These are phyloP conservation scores for Lichtheimia ramosa DNA, from an alignment of 371 early-diverging fungal species.

Conservation along the genomic window DNA sequence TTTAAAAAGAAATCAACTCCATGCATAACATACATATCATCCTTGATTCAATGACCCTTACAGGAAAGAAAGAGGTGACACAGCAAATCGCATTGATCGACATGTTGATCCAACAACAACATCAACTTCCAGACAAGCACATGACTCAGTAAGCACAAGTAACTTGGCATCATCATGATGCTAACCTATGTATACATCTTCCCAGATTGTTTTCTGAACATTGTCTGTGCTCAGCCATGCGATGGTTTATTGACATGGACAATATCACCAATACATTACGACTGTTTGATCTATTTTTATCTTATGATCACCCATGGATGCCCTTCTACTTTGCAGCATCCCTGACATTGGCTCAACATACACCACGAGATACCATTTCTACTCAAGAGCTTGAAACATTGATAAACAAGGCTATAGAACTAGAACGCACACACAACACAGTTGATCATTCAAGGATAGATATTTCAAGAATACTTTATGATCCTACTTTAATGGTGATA, in stretches of 20 bases:
- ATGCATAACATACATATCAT: background rate
- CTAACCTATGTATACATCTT: background rate
- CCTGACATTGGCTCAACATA: constrained; percentile 52
- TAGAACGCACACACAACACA: constrained; percentile 43
- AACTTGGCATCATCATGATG: background rate
- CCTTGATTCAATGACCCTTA: constrained; percentile 1
- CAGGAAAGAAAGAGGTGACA: constrained; percentile 59
- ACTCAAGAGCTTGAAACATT: constrained; percentile 27
- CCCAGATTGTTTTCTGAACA: constrained; percentile 75
- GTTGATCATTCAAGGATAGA: constrained; percentile 39
- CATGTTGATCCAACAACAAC: constrained; percentile 43
- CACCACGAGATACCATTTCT: constrained; percentile 41
- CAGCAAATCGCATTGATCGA: constrained; percentile 57
- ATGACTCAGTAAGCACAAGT: constrained; percentile 40
- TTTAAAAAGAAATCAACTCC: constrained; percentile 60
- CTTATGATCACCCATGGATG: constrained; percentile 67
- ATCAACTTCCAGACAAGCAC: constrained; percentile 51
- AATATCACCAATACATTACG: constrained; percentile 57
- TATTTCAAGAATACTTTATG: constrained; percentile 36
- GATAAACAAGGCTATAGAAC: constrained; percentile 37
- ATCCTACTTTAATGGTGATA: constrained; percentile 30
- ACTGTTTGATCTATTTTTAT: constrained; percentile 76
- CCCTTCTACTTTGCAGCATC: constrained; percentile 73
- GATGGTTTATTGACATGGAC: constrained; percentile 81
- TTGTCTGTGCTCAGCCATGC: constrained; percentile 79